Conservation (phyloP, 2,329 filamentous ascomycete genomes). For the Aschersonia sp. region DNA sequence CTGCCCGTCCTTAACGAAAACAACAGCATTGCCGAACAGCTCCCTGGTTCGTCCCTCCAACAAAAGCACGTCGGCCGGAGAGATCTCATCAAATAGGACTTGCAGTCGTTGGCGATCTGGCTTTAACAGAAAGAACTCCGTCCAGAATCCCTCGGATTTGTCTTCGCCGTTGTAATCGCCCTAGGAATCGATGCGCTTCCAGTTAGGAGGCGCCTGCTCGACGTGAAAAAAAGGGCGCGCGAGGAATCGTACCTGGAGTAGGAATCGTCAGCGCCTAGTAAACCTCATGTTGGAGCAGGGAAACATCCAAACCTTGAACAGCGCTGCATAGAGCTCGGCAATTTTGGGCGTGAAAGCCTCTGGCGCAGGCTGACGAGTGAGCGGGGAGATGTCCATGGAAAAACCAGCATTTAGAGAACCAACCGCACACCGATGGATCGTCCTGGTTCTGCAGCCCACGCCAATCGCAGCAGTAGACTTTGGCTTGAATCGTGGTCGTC, state of each 20-base stretch:
- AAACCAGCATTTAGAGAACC: constrained; percentile 1
- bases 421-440: background rate
- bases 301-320: constrained; percentile 51
- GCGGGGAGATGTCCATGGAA: constrained; percentile 73
- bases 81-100: constrained; percentile 52
- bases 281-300: background rate
- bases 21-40: constrained; percentile 62
- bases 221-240: background rate
- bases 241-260: constrained; percentile 12
- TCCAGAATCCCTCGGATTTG: constrained; percentile 84
- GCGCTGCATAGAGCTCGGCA: constrained; percentile 69
- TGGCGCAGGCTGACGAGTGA: constrained; percentile 83
- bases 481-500: background rate
- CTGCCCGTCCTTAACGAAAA: constrained; percentile 45
- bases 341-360: constrained; percentile 92
- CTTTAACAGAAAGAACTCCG: constrained; percentile 81
- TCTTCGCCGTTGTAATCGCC: constrained; percentile 53
- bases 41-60: constrained; percentile 66
- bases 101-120: constrained; percentile 60
- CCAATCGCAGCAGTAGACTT: background rate
- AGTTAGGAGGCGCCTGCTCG: constrained; percentile 10
- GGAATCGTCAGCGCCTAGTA: background rate
- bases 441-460: background rate
- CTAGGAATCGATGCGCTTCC: constrained; percentile 9
- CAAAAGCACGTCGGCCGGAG: constrained; percentile 60